A percentile compares a stretch with the other conserved stretches of the same genome.
These are phyloP conservation scores for Tulasnella sp. DNA, from an alignment of 768 basidiomycete genomes.

Conservation along the genomic window DNA sequence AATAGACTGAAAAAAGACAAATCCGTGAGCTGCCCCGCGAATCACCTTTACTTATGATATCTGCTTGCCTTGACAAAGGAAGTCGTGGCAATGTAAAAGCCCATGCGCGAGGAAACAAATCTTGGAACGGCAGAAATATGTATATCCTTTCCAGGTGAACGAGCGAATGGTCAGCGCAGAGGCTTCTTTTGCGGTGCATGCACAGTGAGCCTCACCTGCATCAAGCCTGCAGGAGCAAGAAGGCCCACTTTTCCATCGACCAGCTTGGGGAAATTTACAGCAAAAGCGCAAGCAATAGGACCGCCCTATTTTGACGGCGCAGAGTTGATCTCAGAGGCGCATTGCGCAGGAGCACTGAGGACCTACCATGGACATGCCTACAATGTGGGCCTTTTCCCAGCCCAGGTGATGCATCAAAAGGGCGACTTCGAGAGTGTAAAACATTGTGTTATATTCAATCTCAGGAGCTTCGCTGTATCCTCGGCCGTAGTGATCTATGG, in stretches of 20 bases:
- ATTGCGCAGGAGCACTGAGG: not conserved
- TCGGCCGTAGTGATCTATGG: conserved; percentile 73
- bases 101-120: conserved; percentile 18
- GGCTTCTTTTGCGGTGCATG: not conserved
- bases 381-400: conserved; percentile 68
- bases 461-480: conserved; percentile 83
- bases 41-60: not conserved
- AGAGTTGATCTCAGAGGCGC: not conserved
- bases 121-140: not conserved
- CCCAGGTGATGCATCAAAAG: conserved; percentile 76
- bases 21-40: not conserved
- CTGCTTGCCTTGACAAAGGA: conserved; percentile 20
- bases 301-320: conserved; percentile 61
- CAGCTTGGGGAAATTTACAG: conserved; percentile 70
- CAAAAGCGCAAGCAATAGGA: conserved; percentile 70
- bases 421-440: conserved; percentile 79
- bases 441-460: conserved; percentile 62
- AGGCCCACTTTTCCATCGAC: conserved; percentile 55
- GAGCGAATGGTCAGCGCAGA: not conserved
- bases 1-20: not conserved
- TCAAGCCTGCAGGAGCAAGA: conserved; percentile 69
- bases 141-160: not conserved
- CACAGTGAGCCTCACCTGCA: conserved; percentile 45
- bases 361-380: conserved; percentile 76
- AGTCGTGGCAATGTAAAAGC: conserved; percentile 1